phyloP scores from a whole-genome alignment of 2,329 filamentous ascomycete species.

The Fusarium tanahbumbuense region DNA sequence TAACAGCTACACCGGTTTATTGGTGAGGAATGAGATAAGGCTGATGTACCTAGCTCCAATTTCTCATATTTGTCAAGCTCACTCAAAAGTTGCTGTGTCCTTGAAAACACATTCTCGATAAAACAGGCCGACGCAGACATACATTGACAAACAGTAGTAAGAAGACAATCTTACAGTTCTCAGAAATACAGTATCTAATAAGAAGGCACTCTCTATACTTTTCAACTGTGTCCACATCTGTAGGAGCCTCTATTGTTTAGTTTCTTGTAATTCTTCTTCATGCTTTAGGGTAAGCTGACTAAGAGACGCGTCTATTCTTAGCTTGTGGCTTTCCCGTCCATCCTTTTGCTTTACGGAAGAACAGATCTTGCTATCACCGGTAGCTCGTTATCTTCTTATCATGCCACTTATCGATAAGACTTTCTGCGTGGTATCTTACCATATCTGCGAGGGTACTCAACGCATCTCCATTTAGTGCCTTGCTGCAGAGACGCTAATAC shows the following conservation, averaged over 20 bases:
- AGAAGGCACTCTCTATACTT: not conserved
- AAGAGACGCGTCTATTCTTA: not conserved
- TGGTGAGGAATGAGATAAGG: no score
- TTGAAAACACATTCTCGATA: fast-evolving
- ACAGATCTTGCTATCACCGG: not conserved
- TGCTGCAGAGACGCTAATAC: not conserved
- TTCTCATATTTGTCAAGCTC: not conserved
- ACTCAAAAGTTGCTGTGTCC: fast-evolving
- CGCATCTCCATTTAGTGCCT: not conserved
- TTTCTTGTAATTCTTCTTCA: no score
- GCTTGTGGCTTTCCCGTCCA: no score
- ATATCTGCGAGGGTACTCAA: not conserved
- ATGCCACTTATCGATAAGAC: not conserved
- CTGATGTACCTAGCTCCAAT: fast-evolving
- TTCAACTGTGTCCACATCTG: not conserved
- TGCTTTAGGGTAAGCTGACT: not conserved
- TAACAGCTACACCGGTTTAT: fast-evolving
- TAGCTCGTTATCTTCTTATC: not conserved
- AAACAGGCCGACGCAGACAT: not conserved
- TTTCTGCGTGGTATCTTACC: not conserved
- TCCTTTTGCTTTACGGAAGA: not conserved
- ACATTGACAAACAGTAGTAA: not conserved
- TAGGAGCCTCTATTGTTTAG: not conserved
- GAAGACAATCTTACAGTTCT: fast-evolving
- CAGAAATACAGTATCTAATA: not conserved